Percentiles rank a stretch among this genome's conserved stretches.
phyloP scores from a whole-genome alignment of 1,284 basidiomycete species.

The Austropuccinia psidii region DNA sequence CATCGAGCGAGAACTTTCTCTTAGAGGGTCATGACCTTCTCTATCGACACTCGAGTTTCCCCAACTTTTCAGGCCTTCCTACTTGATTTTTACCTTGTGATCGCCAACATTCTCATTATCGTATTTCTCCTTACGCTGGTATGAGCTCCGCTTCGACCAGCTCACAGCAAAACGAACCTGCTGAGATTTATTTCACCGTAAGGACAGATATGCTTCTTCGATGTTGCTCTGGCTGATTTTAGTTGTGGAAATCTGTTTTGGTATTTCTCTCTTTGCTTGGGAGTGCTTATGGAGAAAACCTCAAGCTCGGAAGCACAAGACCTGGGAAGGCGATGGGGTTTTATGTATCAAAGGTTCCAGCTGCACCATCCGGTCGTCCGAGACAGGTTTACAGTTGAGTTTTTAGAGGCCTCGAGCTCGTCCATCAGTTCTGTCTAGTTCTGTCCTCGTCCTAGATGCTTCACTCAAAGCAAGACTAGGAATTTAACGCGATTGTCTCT shows the following conservation, averaged over 20 bases:
- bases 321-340: slow-evolving; percentile 62
- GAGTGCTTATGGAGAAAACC: slow-evolving; percentile 57
- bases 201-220: neutral
- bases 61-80: too few species aligned
- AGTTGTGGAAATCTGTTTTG: neutral
- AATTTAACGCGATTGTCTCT: neutral
- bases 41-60: too few species aligned
- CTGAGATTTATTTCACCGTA: slow-evolving; percentile 17
- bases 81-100: too few species aligned
- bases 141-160: too few species aligned
- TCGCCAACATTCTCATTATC: too few species aligned
- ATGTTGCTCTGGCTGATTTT: neutral
- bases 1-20: too few species aligned
- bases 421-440: too few species aligned
- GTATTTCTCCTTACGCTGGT: too few species aligned
- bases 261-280: neutral
- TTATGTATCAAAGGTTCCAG: slow-evolving; percentile 38
- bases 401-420: too few species aligned
- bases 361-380: slow-evolving; percentile 19
- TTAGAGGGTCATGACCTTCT: too few species aligned
- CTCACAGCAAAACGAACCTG: too few species aligned
- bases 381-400: slow-evolving; percentile 19
- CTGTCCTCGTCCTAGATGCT: too few species aligned
- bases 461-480: neutral
- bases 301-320: slow-evolving; percentile 72